Conservation (phyloP, 345 rosid species). For the Turritis glabra region DNA sequence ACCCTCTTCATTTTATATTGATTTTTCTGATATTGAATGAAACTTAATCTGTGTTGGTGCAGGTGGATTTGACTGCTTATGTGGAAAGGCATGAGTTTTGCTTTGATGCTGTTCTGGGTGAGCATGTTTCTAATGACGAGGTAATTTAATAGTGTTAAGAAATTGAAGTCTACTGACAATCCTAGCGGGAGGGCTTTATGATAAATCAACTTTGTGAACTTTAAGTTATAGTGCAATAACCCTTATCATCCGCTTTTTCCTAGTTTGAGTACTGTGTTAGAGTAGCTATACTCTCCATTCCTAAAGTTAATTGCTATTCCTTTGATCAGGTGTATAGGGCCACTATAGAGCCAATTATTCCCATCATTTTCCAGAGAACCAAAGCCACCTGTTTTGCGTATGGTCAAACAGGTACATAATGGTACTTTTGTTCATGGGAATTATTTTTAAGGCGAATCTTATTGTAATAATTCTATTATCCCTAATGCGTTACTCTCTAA, state of each 20-base stretch:
- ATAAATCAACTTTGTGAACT: background rate
- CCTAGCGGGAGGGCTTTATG: background rate
- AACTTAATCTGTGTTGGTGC: conserved; percentile 42
- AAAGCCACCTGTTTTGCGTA: conserved; percentile 99
- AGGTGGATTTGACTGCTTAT: conserved; percentile 99
- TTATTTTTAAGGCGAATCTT: background rate
- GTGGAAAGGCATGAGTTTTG: conserved; percentile 98
- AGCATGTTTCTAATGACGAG: conserved; percentile 85
- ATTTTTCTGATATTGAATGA: conserved; percentile 26
- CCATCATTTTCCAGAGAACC: conserved; percentile 84
- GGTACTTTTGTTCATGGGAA: background rate
- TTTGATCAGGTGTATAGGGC: conserved; percentile 71
- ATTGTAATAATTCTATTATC: conserved; percentile 2
- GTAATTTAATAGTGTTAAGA: conserved; percentile 41
- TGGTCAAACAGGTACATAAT: conserved; percentile 89
- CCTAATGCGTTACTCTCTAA: background rate
- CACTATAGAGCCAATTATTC: conserved; percentile 94
- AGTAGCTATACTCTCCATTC: background rate
- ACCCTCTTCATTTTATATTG: conserved; percentile 21
- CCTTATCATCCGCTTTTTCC: background rate
- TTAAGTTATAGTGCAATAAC: background rate
- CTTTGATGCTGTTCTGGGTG: conserved; percentile 96
- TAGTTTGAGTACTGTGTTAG: background rate
- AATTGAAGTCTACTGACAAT: background rate
- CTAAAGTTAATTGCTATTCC: background rate